Evolutionary conservation across 495 filamentous ascomycete genomes (phyloP).

Genomic region (Penicillium desertorum): DNA sequence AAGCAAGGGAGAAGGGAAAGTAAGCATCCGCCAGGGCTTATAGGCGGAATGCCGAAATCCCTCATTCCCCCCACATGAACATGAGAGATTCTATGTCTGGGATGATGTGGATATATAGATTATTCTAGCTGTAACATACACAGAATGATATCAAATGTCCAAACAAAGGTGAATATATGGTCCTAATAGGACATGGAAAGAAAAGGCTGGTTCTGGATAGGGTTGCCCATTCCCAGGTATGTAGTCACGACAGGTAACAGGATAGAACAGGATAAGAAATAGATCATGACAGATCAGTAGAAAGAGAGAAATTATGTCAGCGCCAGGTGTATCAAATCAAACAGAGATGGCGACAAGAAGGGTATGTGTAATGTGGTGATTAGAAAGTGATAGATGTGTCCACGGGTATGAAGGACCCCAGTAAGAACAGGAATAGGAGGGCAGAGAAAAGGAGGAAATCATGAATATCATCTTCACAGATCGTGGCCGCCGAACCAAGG

Average conservation of each 20-base stretch:
- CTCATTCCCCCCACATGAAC: conserved; percentile 14
- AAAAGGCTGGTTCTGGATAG: conserved; percentile 5
- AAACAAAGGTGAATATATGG: neutral
- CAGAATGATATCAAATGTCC: neutral
- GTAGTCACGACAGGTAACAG: conserved; percentile 13
- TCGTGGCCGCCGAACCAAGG: conserved; percentile 20
- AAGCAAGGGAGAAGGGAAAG: conserved; percentile 15
- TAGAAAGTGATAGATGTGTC: conserved; percentile 22
- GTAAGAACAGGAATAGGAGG: conserved; percentile 8
- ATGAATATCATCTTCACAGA: conserved; percentile 22
- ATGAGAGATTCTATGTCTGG: conserved; percentile 15
- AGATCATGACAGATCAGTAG: conserved; percentile 7
- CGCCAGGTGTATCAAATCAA: neutral
- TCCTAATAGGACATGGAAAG: conserved; percentile 5
- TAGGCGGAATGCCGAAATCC: conserved; percentile 26
- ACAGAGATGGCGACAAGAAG: conserved; percentile 15
- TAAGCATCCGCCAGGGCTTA: conserved; percentile 4
- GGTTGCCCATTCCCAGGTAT: conserved; percentile 4
- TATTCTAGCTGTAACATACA: neutral
- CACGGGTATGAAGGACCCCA: conserved; percentile 9
- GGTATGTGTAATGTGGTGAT: conserved; percentile 19
- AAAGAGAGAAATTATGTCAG: conserved; percentile 2
- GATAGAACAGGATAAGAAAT: conserved; percentile 12
- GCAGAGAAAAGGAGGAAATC: conserved; percentile 18
- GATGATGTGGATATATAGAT: neutral